These are phyloP conservation scores for Aspergillus puulaauensis DNA, from an alignment of 2,329 filamentous ascomycete genomes.

Conservation along the genomic window DNA sequence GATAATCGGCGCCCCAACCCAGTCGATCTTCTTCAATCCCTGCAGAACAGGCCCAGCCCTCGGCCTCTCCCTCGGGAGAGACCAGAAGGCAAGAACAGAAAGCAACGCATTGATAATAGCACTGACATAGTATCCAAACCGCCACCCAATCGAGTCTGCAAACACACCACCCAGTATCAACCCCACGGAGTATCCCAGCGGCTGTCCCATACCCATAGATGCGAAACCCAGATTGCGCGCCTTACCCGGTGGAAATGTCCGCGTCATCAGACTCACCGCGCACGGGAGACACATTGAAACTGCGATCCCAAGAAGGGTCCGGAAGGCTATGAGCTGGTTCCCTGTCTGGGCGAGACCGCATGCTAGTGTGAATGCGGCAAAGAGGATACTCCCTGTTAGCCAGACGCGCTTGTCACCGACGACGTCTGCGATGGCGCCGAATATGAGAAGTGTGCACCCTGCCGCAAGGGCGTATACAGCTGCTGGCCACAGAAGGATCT, in stretches of 20 bases:
- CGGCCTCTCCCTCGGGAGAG: slow-evolving; percentile 31
- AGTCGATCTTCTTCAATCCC: slow-evolving; percentile 47
- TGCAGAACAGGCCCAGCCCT: not conserved
- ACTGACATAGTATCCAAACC: slow-evolving; percentile 52
- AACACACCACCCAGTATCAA: slow-evolving; percentile 47
- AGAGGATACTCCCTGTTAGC: slow-evolving; percentile 47
- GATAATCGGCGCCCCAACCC: slow-evolving; percentile 52
- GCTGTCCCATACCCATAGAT: slow-evolving; percentile 51
- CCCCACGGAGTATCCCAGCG: slow-evolving; percentile 53
- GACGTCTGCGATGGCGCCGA: slow-evolving; percentile 53
- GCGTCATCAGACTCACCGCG: slow-evolving; percentile 51
- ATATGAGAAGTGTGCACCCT: slow-evolving; percentile 43
- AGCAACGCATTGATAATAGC: slow-evolving; percentile 45
- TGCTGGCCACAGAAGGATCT: slow-evolving; percentile 11
- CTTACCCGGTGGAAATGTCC: slow-evolving; percentile 47
- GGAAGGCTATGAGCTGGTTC: slow-evolving; percentile 48
- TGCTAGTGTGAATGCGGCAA: slow-evolving; percentile 31
- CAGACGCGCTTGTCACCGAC: slow-evolving; percentile 43
- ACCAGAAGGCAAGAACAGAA: slow-evolving; percentile 41
- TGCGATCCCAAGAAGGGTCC: slow-evolving; percentile 47
- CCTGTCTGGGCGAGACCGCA: slow-evolving; percentile 40
- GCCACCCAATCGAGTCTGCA: slow-evolving; percentile 51
- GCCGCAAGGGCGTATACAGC: slow-evolving; percentile 28
- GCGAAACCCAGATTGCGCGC: slow-evolving; percentile 54
- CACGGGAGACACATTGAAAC: slow-evolving; percentile 51